phyloP scores from a whole-genome alignment of 371 early-diverging fungal genomes.

The Fennellomyces sp. region DNA sequence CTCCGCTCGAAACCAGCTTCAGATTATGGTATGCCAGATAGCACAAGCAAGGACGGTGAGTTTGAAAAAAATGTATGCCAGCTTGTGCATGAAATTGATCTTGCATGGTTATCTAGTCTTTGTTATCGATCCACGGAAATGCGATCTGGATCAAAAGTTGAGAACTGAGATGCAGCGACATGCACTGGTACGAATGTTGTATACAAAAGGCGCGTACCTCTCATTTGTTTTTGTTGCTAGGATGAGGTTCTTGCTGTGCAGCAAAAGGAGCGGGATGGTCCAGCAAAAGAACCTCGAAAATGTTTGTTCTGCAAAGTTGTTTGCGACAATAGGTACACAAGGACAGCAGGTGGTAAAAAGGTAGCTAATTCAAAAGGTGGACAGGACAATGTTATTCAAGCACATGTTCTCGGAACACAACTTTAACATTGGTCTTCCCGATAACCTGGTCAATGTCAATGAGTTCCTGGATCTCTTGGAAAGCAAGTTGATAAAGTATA shows the following conservation, averaged over 20 bases:
- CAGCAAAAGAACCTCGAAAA: conserved; percentile 71
- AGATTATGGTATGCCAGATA: conserved; percentile 4
- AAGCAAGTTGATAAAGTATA: conserved; percentile 71
- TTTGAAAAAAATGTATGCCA: too few relatives aligned
- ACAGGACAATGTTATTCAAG: conserved; percentile 68
- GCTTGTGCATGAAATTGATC: too few relatives aligned
- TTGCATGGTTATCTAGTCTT: too few relatives aligned
- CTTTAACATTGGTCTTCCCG: conserved; percentile 93
- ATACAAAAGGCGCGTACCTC: not conserved
- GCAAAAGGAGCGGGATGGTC: conserved; percentile 76
- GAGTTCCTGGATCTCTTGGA: conserved; percentile 85
- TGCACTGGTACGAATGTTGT: conserved; percentile 56
- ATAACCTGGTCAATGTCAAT: conserved; percentile 87
- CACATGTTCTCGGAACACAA: conserved; percentile 94
- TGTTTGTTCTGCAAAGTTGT: conserved; percentile 92
- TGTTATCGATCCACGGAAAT: conserved; percentile 66
- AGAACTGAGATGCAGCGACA: conserved; percentile 76
- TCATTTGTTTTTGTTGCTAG: conserved; percentile 16
- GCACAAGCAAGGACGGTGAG: not conserved
- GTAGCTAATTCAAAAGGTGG: conserved; percentile 5
- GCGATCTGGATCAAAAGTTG: conserved; percentile 65
- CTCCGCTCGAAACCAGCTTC: conserved; percentile 20
- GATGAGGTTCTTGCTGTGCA: conserved; percentile 80
- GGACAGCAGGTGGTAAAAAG: not conserved
- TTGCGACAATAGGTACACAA: conserved; percentile 42